phyloP scores from a whole-genome alignment of 202 grass and related monocot species.

The Setaria viridis region DNA sequence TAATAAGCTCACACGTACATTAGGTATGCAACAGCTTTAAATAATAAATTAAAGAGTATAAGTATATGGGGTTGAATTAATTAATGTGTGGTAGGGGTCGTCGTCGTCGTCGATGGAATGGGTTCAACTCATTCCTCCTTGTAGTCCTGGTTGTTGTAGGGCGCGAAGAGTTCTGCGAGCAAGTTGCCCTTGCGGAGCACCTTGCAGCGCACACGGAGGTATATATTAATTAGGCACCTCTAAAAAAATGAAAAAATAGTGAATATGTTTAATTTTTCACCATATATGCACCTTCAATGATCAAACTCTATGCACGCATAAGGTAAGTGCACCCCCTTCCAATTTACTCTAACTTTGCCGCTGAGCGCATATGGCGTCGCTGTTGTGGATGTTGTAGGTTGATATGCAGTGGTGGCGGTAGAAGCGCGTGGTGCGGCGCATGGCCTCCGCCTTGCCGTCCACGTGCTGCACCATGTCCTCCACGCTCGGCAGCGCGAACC shows the following conservation, averaged over 20 bases:
- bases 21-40: neutral
- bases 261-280: too few species aligned
- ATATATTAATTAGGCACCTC: too few species aligned
- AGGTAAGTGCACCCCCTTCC: too few species aligned
- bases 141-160: conserved; percentile 98
- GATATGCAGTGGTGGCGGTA: conserved; percentile 98
- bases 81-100: neutral
- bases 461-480: conserved; percentile 64
- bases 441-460: conserved; percentile 68
- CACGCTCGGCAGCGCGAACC: conserved; percentile 67
- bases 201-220: conserved; percentile 68
- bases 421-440: conserved; percentile 90
- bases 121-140: conserved; percentile 44
- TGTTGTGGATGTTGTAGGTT: conserved; percentile 97
- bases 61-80: neutral
- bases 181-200: conserved; percentile 75
- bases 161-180: conserved; percentile 83
- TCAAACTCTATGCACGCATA: too few species aligned
- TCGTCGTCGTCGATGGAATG: neutral
- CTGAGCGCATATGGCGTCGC: conserved; percentile 87
- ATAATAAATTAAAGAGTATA: neutral
- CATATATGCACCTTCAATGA: too few species aligned
- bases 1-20: neutral
- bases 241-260: too few species aligned
- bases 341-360: too few species aligned